phyloP scores from a whole-genome alignment of 2,329 filamentous ascomycete genomes.

The Talaromyces sp. region DNA sequence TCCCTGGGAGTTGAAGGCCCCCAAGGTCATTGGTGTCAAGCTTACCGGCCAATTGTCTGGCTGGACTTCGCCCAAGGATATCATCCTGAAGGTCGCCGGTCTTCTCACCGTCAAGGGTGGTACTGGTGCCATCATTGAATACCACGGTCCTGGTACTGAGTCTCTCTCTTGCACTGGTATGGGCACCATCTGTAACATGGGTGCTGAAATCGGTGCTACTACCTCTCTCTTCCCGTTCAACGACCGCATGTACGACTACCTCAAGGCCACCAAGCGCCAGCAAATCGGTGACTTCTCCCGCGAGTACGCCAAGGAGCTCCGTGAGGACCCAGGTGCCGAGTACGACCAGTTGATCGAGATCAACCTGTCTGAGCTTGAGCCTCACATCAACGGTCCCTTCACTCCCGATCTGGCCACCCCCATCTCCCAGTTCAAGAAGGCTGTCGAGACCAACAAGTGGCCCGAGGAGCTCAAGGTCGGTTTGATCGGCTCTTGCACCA shows the following conservation, averaged over 20 bases:
- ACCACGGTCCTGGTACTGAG: conserved; percentile 65
- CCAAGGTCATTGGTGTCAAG: conserved; percentile 94
- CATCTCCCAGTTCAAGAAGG: conserved; percentile 94
- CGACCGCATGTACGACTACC: conserved; percentile 95
- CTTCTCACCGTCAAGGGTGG: conserved; percentile 97
- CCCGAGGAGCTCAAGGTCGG: conserved; percentile 95
- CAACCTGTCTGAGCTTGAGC: conserved; percentile 90
- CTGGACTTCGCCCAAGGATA: conserved; percentile 94
- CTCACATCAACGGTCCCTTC: conserved; percentile 98
- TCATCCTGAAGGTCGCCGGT: conserved; percentile 95
- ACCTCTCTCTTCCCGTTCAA: conserved; percentile 98
- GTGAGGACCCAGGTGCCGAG: conserved; percentile 81
- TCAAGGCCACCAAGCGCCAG: conserved; percentile 82
- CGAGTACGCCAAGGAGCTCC: conserved; percentile 77
- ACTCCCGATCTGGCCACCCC: conserved; percentile 96
- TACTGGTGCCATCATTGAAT: conserved; percentile 71
- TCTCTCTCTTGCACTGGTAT: conserved; percentile 77
- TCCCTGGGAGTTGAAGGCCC: conserved; percentile 97
- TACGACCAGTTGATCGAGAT: conserved; percentile 97
- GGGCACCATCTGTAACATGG: conserved; percentile 73
- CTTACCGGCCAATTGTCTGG: conserved; percentile 84
- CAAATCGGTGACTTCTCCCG: conserved; percentile 88
- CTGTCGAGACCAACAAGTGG: conserved; percentile 92
- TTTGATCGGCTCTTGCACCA: conserved; percentile 97
- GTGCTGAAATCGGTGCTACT: conserved; percentile 65